Conservation (phyloP, 805 yeast genomes). For the Schwanniomyces vanrijiae region DNA sequence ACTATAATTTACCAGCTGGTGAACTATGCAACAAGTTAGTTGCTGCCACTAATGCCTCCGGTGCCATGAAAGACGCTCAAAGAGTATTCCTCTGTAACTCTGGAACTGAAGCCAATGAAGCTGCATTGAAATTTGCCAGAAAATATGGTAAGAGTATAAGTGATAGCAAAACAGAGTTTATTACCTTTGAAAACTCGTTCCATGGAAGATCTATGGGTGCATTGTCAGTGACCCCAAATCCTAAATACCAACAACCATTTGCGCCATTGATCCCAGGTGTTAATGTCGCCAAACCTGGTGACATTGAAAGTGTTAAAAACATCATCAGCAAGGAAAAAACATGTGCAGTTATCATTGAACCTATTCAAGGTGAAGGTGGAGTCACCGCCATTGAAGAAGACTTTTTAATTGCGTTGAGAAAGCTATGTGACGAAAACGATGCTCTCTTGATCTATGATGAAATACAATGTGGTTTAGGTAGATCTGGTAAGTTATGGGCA, state of each 20-base stretch:
- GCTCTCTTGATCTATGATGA: slow-evolving; percentile 89
- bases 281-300: slow-evolving; percentile 60
- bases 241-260: slow-evolving; percentile 90
- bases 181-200: slow-evolving; percentile 87
- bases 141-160: slow-evolving; percentile 66
- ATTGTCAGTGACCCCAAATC: slow-evolving; percentile 85
- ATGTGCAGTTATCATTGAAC: slow-evolving; percentile 93
- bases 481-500: slow-evolving; percentile 93
- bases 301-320: slow-evolving; percentile 56
- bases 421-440: slow-evolving; percentile 64
- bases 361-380: slow-evolving; percentile 98
- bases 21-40: slow-evolving; percentile 73
- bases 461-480: slow-evolving; percentile 94
- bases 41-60: slow-evolving; percentile 62
- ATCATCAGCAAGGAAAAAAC: slow-evolving; percentile 58
- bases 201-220: slow-evolving; percentile 97
- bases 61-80: slow-evolving; percentile 81
- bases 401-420: slow-evolving; percentile 64
- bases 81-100: slow-evolving; percentile 66
- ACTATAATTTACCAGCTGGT: slow-evolving; percentile 81
- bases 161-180: slow-evolving; percentile 66
- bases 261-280: slow-evolving; percentile 92
- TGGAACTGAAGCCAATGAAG: slow-evolving; percentile 61
- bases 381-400: slow-evolving; percentile 65
- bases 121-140: slow-evolving; percentile 66